Evolutionary conservation across 208 protist species (phyloP), one percentile per base, ranked within the genome.

Genomic region (Leishmania amazonensis): DNA sequence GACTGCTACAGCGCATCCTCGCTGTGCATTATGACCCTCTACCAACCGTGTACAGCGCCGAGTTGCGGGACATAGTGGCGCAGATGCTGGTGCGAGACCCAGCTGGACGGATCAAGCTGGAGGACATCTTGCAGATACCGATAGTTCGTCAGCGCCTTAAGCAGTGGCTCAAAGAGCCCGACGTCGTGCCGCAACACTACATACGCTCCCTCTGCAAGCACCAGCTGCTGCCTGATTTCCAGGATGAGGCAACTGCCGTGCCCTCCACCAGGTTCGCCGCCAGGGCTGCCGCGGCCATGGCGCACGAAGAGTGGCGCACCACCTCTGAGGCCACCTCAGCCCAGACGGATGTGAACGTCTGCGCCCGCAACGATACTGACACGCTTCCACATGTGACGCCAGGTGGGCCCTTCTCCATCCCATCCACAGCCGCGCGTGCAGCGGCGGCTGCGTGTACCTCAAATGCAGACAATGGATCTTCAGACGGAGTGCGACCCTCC

Each of bases 1-100:
- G 91, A 9, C 83, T 98, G 31, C 96, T 97, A 87, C 94, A 97
- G 86, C 92, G 94, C 68, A 98, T 98, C 71, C 86, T 98, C 24
- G 91, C 91, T 40, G 94, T 95, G 31, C 93, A 94, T 79, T 97
- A 97, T 80, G 91, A 96, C 24, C 93, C 94, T 8, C 35, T 97
- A 7, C 93, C 95, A 5, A 82, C 82, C 62, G 81, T 92, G 28
- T 98, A 97, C 83, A 91, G 86, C 53, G 74, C 82, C 15, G 94
- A 94, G 54, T 40, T 97, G 84, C 87, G 94, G n/a, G 91, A 93
- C 78, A 91, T 98, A 70, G 87, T 97, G 2, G 79, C 90, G 21
- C 89, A 89, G n/a, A 88, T 98, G 60, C 79, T 98, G 53, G 89
- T 91, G 60, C 91, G 89, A 47, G 93, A 98, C 13, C 93, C 95